Percentiles rank a stretch among this genome's conserved stretches.
phyloP scores from a whole-genome alignment of 2,329 filamentous ascomycete species.

The Paraconiothyrium sp. region DNA sequence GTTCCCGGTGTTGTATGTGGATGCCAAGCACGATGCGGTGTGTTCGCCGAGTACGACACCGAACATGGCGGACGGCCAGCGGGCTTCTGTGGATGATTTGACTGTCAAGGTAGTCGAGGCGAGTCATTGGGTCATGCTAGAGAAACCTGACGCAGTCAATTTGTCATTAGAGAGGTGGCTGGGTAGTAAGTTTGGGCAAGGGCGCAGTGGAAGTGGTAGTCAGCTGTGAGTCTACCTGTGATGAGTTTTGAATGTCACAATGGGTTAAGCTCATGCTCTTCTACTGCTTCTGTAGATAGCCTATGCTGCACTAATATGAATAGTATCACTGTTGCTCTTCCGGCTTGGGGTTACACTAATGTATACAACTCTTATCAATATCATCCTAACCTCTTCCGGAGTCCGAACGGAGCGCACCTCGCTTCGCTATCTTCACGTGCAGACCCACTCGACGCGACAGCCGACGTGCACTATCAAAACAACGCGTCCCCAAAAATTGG shows the following conservation, averaged over 20 bases:
- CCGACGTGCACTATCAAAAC: slow-evolving; percentile 10
- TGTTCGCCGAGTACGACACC: background rate
- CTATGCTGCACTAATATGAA: too few species aligned
- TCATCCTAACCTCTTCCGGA: background rate
- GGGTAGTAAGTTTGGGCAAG: background rate
- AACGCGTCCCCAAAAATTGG: slow-evolving; percentile 2
- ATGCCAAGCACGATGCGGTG: background rate
- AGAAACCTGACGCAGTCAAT: background rate
- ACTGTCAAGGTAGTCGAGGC: background rate
- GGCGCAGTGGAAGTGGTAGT: too few species aligned
- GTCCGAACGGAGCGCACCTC: background rate
- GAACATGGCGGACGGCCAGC: background rate
- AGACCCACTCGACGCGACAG: slow-evolving; percentile 5
- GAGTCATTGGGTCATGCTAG: background rate
- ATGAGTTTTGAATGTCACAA: too few species aligned
- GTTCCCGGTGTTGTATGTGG: background rate
- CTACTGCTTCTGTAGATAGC: too few species aligned
- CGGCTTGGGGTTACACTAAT: background rate
- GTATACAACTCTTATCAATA: background rate
- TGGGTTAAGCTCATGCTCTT: too few species aligned
- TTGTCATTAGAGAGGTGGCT: slow-evolving; percentile 1
- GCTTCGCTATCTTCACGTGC: slow-evolving; percentile 13
- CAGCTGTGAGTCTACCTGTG: too few species aligned
- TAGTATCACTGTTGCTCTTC: too few species aligned
- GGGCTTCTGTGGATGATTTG: background rate